These are phyloP conservation scores for Lactarius psammicola DNA, from an alignment of 768 basidiomycete species.

Conservation along the genomic window DNA sequence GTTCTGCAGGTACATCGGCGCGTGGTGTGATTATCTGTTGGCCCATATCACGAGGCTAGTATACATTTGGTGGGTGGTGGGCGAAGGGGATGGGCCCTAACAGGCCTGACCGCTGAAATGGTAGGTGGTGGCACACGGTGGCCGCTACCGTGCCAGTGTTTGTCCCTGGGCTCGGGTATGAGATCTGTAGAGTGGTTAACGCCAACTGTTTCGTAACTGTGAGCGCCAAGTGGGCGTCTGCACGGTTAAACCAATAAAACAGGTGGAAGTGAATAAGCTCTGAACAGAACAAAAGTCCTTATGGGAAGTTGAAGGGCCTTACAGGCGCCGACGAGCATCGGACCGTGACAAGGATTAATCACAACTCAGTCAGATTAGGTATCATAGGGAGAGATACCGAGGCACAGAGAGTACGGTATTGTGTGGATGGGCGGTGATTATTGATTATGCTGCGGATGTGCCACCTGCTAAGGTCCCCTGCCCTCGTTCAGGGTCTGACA, in stretches of 20 bases:
- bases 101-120: background rate
- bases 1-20: background rate
- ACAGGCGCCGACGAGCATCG: slow-evolving; percentile 8
- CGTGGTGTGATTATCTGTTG: background rate
- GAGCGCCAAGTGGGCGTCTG: background rate
- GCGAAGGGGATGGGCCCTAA: background rate
- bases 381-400: background rate
- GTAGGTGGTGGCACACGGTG: background rate
- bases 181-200: background rate
- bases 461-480: slow-evolving; percentile 47
- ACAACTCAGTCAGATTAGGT: background rate
- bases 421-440: background rate
- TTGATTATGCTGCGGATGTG: slow-evolving; percentile 15
- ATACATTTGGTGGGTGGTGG: background rate
- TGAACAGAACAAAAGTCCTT: background rate
- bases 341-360: background rate
- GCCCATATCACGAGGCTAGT: background rate
- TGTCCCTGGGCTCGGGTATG: background rate
- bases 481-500: slow-evolving; percentile 77
- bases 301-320: background rate
- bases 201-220: background rate
- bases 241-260: background rate
- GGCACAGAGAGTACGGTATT: background rate
- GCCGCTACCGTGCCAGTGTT: too few species aligned
- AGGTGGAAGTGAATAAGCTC: background rate